Evolutionary conservation across 2,329 filamentous ascomycete species (phyloP).

Genomic region (Fusarium sp.): DNA sequence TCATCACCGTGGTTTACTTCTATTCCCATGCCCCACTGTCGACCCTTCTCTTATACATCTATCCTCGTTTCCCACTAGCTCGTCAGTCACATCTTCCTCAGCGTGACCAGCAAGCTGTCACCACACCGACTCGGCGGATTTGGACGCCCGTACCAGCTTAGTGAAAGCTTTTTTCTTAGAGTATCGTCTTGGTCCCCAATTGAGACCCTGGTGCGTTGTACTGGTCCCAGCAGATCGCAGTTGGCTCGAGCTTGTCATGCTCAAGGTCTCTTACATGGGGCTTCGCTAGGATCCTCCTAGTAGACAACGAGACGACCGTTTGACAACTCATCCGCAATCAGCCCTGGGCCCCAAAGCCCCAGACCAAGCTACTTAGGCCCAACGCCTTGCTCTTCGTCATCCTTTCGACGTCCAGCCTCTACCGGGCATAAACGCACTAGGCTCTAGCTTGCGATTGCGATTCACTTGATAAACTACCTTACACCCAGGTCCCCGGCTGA

Average conservation of each 20-base stretch:
- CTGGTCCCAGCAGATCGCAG: conserved; percentile 53
- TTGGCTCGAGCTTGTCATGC: conserved; percentile 58
- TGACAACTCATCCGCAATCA: conserved; percentile 53
- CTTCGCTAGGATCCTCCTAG: conserved; percentile 57
- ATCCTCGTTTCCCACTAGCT: conserved; percentile 31
- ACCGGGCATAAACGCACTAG: conserved; percentile 49
- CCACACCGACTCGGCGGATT: conserved; percentile 44
- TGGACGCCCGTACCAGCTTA: conserved; percentile 43
- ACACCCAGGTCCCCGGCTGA: conserved; percentile 48
- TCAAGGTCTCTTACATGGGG: conserved; percentile 54
- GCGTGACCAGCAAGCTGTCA: conserved; percentile 43
- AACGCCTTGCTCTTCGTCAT: conserved; percentile 50
- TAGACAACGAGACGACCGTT: conserved; percentile 54
- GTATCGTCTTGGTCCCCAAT: conserved; percentile 44
- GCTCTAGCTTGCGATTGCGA: conserved; percentile 49
- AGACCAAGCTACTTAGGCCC: conserved; percentile 47
- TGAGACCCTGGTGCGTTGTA: conserved; percentile 58
- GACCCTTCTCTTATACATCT: conserved; percentile 29
- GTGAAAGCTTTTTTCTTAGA: conserved; percentile 36
- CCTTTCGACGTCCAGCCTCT: conserved; percentile 46
- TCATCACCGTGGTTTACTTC: conserved; percentile 44
- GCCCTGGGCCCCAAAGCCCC: conserved; percentile 50
- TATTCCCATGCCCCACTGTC: conserved; percentile 40
- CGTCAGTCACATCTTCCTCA: conserved; percentile 41
- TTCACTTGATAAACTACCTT: conserved; percentile 50